A percentile compares a stretch with the other conserved stretches of the same genome.
These are phyloP conservation scores for Globisporangium megalacanthum DNA, from an alignment of 352 stramenopile species.

Conservation along the genomic window DNA sequence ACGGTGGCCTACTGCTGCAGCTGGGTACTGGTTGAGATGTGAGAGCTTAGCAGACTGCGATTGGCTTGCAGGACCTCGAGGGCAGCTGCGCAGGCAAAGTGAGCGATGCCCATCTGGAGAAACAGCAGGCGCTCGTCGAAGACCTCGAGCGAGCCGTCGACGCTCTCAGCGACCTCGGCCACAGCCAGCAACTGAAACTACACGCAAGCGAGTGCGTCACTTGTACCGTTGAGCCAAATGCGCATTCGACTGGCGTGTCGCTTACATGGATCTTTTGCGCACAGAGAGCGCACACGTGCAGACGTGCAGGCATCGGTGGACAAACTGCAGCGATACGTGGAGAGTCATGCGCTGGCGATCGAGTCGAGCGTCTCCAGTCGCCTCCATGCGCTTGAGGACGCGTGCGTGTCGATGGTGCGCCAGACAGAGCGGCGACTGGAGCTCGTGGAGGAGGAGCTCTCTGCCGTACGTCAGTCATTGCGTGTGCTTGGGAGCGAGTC, in stretches of 20 bases:
- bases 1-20: not conserved
- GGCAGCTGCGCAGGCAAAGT: not conserved
- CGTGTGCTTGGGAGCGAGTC: no score
- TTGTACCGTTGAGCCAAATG: not conserved
- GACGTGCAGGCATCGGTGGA: not conserved
- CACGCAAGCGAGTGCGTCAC: constrained; percentile 10
- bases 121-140: constrained; percentile 36
- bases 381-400: constrained; percentile 9
- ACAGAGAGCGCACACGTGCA: not conserved
- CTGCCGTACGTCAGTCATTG: constrained; percentile 19
- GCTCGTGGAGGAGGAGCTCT: constrained; percentile 56
- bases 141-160: constrained; percentile 37
- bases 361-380: constrained; percentile 2
- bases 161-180: constrained; percentile 38
- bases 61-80: constrained; percentile 11
- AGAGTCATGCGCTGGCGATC: constrained; percentile 7
- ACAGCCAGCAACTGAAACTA: constrained; percentile 9
- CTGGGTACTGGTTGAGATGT: no score
- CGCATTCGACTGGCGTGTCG: not conserved
- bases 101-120: not conserved
- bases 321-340: constrained; percentile 8
- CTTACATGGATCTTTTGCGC: not conserved
- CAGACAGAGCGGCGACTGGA: constrained; percentile 31
- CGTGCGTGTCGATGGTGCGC: constrained; percentile 2
- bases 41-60: no score